phyloP scores from a whole-genome alignment of 2,329 filamentous ascomycete species.

The Stachybotrys echinatus region DNA sequence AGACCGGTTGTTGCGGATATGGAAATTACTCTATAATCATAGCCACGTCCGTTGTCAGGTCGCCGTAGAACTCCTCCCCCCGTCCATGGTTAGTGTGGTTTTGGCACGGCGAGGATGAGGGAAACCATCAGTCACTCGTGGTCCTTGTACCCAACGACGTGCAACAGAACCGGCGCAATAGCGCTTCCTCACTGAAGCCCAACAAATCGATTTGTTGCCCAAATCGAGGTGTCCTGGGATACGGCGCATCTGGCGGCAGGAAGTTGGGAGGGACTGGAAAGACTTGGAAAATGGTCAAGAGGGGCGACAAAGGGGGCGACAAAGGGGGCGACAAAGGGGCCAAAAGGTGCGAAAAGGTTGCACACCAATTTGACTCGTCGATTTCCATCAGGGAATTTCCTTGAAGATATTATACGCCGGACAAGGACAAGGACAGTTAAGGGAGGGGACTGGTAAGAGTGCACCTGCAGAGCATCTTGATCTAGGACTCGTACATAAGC shows the following conservation, averaged over 20 bases:
- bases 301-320: too few relatives aligned
- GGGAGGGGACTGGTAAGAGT: neutral
- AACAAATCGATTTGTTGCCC: neutral
- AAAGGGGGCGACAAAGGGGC: too few relatives aligned
- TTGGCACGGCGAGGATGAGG: too few relatives aligned
- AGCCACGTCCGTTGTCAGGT: too few relatives aligned
- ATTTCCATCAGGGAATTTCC: neutral
- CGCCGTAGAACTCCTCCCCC: too few relatives aligned
- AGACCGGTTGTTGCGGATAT: conserved; percentile 23
- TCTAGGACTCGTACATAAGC: neutral
- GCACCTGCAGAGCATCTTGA: neutral
- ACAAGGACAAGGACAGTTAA: neutral
- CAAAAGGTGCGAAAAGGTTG: neutral
- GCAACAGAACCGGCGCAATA: neutral
- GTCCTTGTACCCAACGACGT: neutral
- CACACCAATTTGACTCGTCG: neutral
- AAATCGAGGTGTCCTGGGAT: neutral
- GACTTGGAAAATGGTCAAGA: too few relatives aligned
- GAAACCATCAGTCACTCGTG: neutral
- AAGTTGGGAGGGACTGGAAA: neutral
- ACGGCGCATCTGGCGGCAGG: neutral
- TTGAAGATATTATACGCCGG: neutral
- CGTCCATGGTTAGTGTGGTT: too few relatives aligned
- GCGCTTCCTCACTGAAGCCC: too few relatives aligned
- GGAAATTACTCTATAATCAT: conserved; percentile 3